phyloP scores from a whole-genome alignment of 345 rosid species.

The Populus euphratica region DNA sequence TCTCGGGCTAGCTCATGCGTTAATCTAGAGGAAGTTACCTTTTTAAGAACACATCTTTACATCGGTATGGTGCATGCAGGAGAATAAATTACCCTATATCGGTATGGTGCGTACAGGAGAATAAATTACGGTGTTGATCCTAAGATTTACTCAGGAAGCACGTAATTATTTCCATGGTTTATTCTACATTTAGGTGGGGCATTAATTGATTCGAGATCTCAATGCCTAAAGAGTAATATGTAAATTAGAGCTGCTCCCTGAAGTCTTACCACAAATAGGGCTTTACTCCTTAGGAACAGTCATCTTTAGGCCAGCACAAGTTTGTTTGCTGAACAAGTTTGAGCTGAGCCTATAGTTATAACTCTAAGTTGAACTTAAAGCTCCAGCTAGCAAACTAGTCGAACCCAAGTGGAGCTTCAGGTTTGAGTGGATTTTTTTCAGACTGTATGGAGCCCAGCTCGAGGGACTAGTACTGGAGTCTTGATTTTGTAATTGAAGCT shows the following conservation, averaged over 20 bases:
- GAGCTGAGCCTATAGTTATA: background rate
- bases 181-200: background rate
- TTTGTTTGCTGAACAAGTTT: too few species aligned
- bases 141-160: too few species aligned
- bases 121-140: too few species aligned
- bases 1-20: too few species aligned
- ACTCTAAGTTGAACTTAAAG: background rate
- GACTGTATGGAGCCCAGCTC: background rate
- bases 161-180: too few species aligned
- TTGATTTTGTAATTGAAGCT: background rate
- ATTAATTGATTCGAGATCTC: background rate
- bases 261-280: background rate
- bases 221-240: background rate
- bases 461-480: background rate
- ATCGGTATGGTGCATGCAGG: too few species aligned
- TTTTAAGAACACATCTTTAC: too few species aligned
- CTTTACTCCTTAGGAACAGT: background rate
- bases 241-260: background rate
- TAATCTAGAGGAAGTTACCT: too few species aligned
- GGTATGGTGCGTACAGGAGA: too few species aligned
- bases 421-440: background rate
- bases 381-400: background rate
- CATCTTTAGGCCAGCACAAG: too few species aligned
- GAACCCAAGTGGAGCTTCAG: background rate
- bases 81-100: too few species aligned